Base-by-base conservation (phyloP, 257 asterid genomes). In the Lithospermum erythrorhizon region DNA sequence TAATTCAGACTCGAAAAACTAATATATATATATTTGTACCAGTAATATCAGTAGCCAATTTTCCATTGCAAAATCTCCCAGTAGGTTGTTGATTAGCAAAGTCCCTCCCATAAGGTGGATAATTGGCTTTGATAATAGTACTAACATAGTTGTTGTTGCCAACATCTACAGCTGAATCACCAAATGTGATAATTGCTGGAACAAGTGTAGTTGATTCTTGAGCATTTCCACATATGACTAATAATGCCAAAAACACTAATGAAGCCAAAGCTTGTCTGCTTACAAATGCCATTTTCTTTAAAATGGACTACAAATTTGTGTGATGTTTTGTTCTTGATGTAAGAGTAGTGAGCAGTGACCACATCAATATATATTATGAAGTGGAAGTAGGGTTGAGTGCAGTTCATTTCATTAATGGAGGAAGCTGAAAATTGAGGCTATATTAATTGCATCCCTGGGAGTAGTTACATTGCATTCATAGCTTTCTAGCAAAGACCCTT, bases 121-220 rank as follows among this genome's bases (percentile, higher is more conserved):
- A 85, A 55, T 87, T 70, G 78, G 84, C 48, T 64, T 45, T 69
- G 9, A 65, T 20, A 23, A 57, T 0, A 0, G 96, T 87, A 1
- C 6, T 2, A 7, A 78, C 57, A 74, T 66, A 82, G 65, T 87
- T 71, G 67, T 87, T 87, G 71, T 87, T 87, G 49, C 96, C 96
- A 1, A 94, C 52, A 66, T 87, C 96, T 6, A 85, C 96, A 0
- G 91, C 83, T 14, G 96, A 87, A 47, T 87, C 96, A 15, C 96
- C 96, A 32, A 87, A 87, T 20, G 83, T 75, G 2, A 81, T 72
- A n/a, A 82, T 1, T 6, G 86, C 81, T 0, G 91, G 57, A 25
- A 78, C 91, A 23, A 87, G 68, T 4, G 84, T 58, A 2, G 63
- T 55, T 1, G 76, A 56, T 9, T 54, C 69, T 65, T 89, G 94